A percentile compares a stretch with the other conserved stretches of the same genome.
Conservation (phyloP, 257 asterid species). For the Jasminum sambac region DNA sequence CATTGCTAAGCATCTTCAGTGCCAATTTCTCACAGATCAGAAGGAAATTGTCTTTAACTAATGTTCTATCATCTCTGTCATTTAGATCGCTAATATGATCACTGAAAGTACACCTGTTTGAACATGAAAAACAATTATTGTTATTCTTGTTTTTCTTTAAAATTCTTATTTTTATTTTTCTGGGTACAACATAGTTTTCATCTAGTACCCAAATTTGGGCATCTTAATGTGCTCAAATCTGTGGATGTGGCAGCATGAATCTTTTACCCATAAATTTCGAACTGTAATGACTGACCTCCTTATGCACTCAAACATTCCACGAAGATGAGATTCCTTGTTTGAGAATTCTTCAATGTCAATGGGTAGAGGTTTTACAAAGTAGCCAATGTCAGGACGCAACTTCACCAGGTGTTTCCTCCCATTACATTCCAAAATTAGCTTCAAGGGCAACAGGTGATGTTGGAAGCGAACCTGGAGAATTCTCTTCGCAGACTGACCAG, state of each 20-base stretch:
- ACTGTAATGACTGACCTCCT: conserved; percentile 65
- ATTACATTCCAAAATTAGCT: conserved; percentile 65
- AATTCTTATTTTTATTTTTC: too few species aligned
- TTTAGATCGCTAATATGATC: conserved; percentile 65
- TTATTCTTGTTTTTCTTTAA: too few species aligned
- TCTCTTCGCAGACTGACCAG: conserved; percentile 56
- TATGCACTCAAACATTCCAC: conserved; percentile 84
- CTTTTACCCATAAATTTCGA: not conserved
- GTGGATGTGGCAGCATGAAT: too few species aligned
- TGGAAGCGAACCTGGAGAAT: conserved; percentile 75
- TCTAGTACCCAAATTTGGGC: too few species aligned
- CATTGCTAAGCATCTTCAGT: conserved; percentile 80
- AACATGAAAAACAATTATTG: conserved; percentile 22
- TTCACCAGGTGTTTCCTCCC: conserved; percentile 68
- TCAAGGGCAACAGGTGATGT: conserved; percentile 92
- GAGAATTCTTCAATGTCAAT: conserved; percentile 66
- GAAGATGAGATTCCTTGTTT: conserved; percentile 77
- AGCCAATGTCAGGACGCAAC: conserved; percentile 91
- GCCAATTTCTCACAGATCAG: conserved; percentile 77
- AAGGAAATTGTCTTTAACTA: conserved; percentile 64
- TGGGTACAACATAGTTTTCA: too few species aligned
- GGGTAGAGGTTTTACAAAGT: conserved; percentile 81
- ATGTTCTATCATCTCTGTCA: conserved; percentile 42
- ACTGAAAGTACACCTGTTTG: conserved; percentile 71
- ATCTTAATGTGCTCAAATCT: too few species aligned